Evolutionary conservation across 2,329 filamentous ascomycete species (phyloP).

Genomic region (Aspergillus hortae): DNA sequence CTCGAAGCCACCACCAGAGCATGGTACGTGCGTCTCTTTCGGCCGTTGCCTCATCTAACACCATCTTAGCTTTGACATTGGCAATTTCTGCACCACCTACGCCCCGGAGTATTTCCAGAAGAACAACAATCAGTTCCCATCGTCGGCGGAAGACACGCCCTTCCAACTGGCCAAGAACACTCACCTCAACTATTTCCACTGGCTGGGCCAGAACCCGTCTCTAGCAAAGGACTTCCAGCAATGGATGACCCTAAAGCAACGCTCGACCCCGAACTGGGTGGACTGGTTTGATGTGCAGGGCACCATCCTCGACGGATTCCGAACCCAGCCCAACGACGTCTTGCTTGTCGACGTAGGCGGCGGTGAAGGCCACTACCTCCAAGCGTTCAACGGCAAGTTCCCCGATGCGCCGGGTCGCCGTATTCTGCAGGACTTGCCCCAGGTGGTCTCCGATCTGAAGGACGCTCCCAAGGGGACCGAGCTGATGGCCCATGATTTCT

Average conservation of each 20-base stretch:
- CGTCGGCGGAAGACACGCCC: constrained; percentile 11
- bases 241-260: constrained; percentile 14
- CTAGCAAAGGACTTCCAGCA: constrained; percentile 14
- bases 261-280: constrained; percentile 9
- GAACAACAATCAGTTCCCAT: constrained; percentile 12
- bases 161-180: constrained; percentile 17
- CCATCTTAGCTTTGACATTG: constrained; percentile 10
- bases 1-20: constrained; percentile 17
- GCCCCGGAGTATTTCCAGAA: constrained; percentile 17
- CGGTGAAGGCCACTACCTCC: constrained; percentile 19
- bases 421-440: constrained; percentile 19
- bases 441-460: constrained; percentile 11
- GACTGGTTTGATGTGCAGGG: constrained; percentile 13
- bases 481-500: constrained; percentile 19
- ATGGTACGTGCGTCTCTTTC: constrained; percentile 2
- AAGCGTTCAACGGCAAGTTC: constrained; percentile 12
- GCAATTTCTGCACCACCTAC: constrained; percentile 8
- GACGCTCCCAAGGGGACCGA: constrained; percentile 5
- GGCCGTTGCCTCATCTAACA: background rate
- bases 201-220: constrained; percentile 13
- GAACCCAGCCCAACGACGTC: constrained; percentile 8
- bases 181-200: constrained; percentile 12
- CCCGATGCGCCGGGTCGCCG: constrained; percentile 11
- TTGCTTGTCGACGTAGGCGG: constrained; percentile 24
- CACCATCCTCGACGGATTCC: constrained; percentile 7